A percentile compares a stretch with the other conserved stretches of the same genome.
Evolutionary conservation across 1,284 basidiomycete species (phyloP).

Genomic region (Boletellus deceptivus): DNA sequence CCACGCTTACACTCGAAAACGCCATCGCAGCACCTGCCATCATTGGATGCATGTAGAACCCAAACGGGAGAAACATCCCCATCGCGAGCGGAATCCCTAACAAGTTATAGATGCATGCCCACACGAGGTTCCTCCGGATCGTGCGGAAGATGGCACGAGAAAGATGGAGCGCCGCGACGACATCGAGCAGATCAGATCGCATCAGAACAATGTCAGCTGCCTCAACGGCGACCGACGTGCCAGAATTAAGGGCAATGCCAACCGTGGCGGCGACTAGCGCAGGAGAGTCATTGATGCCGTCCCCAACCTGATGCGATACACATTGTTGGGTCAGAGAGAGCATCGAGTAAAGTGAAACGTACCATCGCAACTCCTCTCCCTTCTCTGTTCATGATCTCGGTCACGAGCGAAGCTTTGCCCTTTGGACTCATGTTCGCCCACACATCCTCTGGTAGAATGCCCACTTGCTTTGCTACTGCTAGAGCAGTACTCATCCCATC

Average conservation of each 20-base stretch:
- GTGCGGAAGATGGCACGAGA: slow-evolving; percentile 87
- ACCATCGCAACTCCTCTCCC: slow-evolving; percentile 87
- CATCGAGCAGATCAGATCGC: slow-evolving; percentile 93
- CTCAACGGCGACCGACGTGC: slow-evolving; percentile 96
- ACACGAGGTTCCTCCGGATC: slow-evolving; percentile 86
- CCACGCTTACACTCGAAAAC: slow-evolving; percentile 94
- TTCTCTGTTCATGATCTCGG: slow-evolving; percentile 72
- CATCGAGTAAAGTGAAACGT: slow-evolving; percentile 23
- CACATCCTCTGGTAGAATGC: slow-evolving; percentile 77
- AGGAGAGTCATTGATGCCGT: slow-evolving; percentile 98
- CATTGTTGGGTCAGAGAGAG: slow-evolving; percentile 1
- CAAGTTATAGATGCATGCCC: slow-evolving; percentile 94
- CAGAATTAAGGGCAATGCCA: slow-evolving; percentile 93
- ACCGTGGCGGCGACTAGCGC: slow-evolving; percentile 94
- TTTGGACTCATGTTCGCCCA: slow-evolving; percentile 91
- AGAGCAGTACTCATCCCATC: slow-evolving; percentile 81
- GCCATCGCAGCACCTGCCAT: slow-evolving; percentile 98
- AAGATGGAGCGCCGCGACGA: slow-evolving; percentile 93
- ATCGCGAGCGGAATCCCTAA: slow-evolving; percentile 98
- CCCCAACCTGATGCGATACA: slow-evolving; percentile 71
- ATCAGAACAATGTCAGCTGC: slow-evolving; percentile 98
- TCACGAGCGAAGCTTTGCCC: slow-evolving; percentile 83
- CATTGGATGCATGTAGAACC: slow-evolving; percentile 95
- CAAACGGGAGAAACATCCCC: slow-evolving; percentile 93
- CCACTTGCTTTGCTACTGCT: slow-evolving; percentile 85